phyloP scores from a whole-genome alignment of 495 filamentous ascomycete species.

The Neurospora hispaniola region DNA sequence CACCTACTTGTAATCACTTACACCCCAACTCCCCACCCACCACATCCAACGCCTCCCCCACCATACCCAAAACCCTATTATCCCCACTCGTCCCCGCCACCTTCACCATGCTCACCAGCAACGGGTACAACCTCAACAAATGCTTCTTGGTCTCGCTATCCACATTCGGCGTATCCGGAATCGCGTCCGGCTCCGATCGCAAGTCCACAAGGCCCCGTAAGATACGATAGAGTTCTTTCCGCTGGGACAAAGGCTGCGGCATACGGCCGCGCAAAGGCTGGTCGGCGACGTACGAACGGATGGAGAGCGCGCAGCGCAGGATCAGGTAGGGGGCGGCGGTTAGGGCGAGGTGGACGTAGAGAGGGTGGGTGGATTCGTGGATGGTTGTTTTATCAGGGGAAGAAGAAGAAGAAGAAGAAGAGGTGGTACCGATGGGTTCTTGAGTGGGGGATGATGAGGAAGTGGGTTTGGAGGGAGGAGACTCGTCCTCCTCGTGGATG shows the following conservation, averaged over 20 bases:
- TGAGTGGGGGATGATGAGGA: conserved; percentile 17
- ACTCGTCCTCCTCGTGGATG: conserved; percentile 24
- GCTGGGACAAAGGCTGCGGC: conserved; percentile 78
- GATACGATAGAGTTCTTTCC: conserved; percentile 65
- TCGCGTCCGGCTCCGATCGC: conserved; percentile 58
- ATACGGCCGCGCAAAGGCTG: conserved; percentile 86
- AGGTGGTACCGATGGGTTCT: conserved; percentile 4
- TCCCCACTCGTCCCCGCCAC: conserved; percentile 56
- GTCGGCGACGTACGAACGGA: conserved; percentile 79
- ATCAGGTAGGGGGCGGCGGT: conserved; percentile 77
- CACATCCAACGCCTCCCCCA: conserved; percentile 49
- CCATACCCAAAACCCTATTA: conserved; percentile 47
- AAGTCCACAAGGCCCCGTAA: conserved; percentile 54
- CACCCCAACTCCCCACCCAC: conserved; percentile 58
- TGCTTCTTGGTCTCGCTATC: conserved; percentile 53
- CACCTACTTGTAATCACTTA: not conserved
- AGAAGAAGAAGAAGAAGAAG: too few relatives aligned
- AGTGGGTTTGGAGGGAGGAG: conserved; percentile 3
- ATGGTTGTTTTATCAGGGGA: too few relatives aligned
- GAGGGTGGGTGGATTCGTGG: conserved; percentile 12
- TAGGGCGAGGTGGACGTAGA: conserved; percentile 54
- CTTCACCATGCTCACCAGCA: conserved; percentile 59
- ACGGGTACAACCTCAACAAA: conserved; percentile 68
- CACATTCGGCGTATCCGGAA: conserved; percentile 51
- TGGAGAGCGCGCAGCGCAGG: conserved; percentile 63